Evolutionary conservation across 2,329 filamentous ascomycete species (phyloP).

Genomic region (Fusarium sp.): DNA sequence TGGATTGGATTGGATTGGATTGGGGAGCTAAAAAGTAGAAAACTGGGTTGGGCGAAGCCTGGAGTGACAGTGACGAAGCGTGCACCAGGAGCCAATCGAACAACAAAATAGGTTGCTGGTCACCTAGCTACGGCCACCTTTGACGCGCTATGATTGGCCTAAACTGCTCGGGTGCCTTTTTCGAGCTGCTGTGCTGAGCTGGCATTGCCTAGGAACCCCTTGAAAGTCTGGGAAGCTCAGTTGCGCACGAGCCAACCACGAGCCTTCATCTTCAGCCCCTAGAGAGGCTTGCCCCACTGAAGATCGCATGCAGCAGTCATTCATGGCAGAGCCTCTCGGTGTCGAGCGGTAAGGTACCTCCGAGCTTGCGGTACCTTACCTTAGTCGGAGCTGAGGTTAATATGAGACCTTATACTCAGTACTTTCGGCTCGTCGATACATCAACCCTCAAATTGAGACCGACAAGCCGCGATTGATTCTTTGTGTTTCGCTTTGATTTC

Average conservation of each 20-base stretch:
- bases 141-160: constrained; percentile 44
- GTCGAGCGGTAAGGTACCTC: constrained; percentile 28
- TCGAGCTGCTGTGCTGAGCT: constrained; percentile 45
- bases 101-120: constrained; percentile 44
- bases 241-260: constrained; percentile 29
- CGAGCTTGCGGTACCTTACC: constrained; percentile 41
- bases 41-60: constrained; percentile 38
- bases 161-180: constrained; percentile 13
- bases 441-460: constrained; percentile 2
- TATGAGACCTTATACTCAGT: constrained; percentile 7
- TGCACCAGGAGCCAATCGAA: constrained; percentile 49
- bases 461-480: constrained; percentile 14
- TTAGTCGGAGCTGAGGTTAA: constrained; percentile 33
- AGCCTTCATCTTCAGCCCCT: constrained; percentile 22
- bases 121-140: constrained; percentile 40
- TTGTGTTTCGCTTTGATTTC: not conserved
- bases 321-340: constrained; percentile 39
- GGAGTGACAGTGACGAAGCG: constrained; percentile 50
- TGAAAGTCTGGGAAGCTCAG: constrained; percentile 30
- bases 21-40: constrained; percentile 39
- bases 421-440: constrained; percentile 30
- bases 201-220: constrained; percentile 45
- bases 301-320: constrained; percentile 35
- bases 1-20: constrained; percentile 21
- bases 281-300: constrained; percentile 24